Percentiles rank a stretch among this genome's conserved stretches.
Evolutionary conservation across 2,329 filamentous ascomycete genomes (phyloP).

Genomic region (Sordariomycetes sp.): DNA sequence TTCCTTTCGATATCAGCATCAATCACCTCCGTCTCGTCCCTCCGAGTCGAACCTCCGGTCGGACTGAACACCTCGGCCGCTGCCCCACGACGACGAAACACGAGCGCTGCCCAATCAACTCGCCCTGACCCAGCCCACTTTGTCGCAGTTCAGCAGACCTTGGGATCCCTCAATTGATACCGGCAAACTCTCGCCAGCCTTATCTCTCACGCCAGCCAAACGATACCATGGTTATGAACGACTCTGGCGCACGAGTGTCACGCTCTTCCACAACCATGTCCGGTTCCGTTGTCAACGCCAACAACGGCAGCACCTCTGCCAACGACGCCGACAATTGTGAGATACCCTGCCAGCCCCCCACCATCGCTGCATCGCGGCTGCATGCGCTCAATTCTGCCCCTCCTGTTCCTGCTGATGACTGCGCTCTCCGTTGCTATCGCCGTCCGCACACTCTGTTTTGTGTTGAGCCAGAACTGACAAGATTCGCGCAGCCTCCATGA

Average conservation of each 20-base stretch:
- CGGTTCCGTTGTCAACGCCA: slow-evolving; percentile 14
- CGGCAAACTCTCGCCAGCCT: not conserved
- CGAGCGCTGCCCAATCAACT: slow-evolving; percentile 6
- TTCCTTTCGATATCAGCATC: no score
- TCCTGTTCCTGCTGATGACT: slow-evolving; percentile 16
- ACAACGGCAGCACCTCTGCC: slow-evolving; percentile 15
- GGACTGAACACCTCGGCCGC: slow-evolving; percentile 7
- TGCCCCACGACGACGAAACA: slow-evolving; percentile 14
- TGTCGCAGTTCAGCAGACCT: not conserved
- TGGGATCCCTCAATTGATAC: no score
- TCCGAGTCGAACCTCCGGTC: not conserved
- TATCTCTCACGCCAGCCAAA: not conserved
- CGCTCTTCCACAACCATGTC: slow-evolving; percentile 18
- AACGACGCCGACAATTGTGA: slow-evolving; percentile 28
- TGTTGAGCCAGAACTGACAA: no score
- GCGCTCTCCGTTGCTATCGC: slow-evolving; percentile 1
- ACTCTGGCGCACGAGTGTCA: slow-evolving; percentile 25
- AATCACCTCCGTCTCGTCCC: not conserved
- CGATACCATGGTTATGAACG: slow-evolving; percentile 29
- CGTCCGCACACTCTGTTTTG: no score
- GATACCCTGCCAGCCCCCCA: not conserved
- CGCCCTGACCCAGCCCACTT: slow-evolving; percentile 3
- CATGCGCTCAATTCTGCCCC: slow-evolving; percentile 13
- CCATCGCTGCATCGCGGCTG: not conserved
- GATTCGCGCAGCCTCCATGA: no score